Evolutionary conservation across 2,329 filamentous ascomycete genomes (phyloP).

Genomic region (Oidium heveae): DNA sequence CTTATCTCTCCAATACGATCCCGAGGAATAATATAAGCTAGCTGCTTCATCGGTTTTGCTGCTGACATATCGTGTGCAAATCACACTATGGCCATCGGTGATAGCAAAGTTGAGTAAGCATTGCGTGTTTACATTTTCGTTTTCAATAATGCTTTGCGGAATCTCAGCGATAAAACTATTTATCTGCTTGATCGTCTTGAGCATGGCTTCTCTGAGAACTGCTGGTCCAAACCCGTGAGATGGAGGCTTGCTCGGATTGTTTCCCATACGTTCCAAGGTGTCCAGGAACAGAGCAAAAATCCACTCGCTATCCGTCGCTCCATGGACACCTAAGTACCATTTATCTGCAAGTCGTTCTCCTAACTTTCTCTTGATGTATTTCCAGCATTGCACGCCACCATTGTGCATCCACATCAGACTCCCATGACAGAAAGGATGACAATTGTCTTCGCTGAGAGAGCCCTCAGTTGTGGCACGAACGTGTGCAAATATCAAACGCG

Average conservation of each 20-base stretch:
- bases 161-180: constrained; percentile 69
- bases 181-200: constrained; percentile 76
- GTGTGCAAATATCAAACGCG: constrained; percentile 80
- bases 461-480: constrained; percentile 95
- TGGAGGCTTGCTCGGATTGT: constrained; percentile 49
- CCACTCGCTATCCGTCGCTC: constrained; percentile 95
- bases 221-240: constrained; percentile 20
- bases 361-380: constrained; percentile 70
- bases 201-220: constrained; percentile 21
- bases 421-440: constrained; percentile 82
- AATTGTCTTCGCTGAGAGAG: constrained; percentile 82
- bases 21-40: constrained; percentile 86
- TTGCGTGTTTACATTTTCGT: constrained; percentile 46
- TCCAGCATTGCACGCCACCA: constrained; percentile 79
- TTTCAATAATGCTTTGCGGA: constrained; percentile 38
- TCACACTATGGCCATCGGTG: constrained; percentile 79
- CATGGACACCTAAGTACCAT: constrained; percentile 83
- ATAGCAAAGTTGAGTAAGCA: constrained; percentile 89
- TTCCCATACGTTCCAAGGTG: constrained; percentile 55
- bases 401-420: constrained; percentile 99
- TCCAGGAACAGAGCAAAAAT: constrained; percentile 89
- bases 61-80: constrained; percentile 88
- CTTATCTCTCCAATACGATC: constrained; percentile 57
- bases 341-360: constrained; percentile 59
- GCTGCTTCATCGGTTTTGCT: constrained; percentile 82